These are phyloP conservation scores for Beta corolliflora DNA, from an alignment of 179 eudicot species.

Conservation along the genomic window DNA sequence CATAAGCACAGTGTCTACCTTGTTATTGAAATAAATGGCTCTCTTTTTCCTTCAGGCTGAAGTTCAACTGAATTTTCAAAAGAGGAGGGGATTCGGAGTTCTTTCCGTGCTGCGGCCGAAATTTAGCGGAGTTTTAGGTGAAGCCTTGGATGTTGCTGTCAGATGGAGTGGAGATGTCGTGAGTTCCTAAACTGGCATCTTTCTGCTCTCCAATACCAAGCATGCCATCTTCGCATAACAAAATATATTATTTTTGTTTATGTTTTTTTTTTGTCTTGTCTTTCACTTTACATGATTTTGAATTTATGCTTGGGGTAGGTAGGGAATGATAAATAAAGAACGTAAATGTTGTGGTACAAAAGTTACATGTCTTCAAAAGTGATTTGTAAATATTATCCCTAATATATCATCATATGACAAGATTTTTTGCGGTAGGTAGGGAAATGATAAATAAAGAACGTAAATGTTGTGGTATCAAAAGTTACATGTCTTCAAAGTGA, in stretches of 20 bases:
- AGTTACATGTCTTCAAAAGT: too few species aligned
- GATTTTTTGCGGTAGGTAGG: not conserved
- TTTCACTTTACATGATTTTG: not conserved
- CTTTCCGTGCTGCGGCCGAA: slow-evolving; percentile 88
- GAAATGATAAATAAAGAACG: too few species aligned
- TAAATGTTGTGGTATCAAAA: too few species aligned
- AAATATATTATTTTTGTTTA: slow-evolving; percentile 2
- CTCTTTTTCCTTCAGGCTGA: slow-evolving; percentile 68
- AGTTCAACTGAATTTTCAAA: slow-evolving; percentile 88
- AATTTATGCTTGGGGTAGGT: not conserved
- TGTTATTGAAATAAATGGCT: not conserved
- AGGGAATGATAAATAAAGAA: too few species aligned
- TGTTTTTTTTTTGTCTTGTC: not conserved
- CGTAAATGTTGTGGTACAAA: too few species aligned
- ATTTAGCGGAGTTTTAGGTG: slow-evolving; percentile 96
- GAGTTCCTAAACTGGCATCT: slow-evolving; percentile 42
- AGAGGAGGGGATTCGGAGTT: slow-evolving; percentile 90
- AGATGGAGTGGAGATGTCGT: slow-evolving; percentile 99
- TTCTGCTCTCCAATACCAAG: slow-evolving; percentile 14
- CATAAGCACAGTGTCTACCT: not conserved
- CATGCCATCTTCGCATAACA: slow-evolving; percentile 1
- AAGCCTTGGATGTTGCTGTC: slow-evolving; percentile 97
- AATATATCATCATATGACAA: too few species aligned
- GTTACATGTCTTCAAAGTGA: too few species aligned
- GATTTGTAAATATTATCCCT: too few species aligned